Evolutionary conservation across 2,329 filamentous ascomycete genomes (phyloP).

Genomic region (Ophiosphaerella korrae): DNA sequence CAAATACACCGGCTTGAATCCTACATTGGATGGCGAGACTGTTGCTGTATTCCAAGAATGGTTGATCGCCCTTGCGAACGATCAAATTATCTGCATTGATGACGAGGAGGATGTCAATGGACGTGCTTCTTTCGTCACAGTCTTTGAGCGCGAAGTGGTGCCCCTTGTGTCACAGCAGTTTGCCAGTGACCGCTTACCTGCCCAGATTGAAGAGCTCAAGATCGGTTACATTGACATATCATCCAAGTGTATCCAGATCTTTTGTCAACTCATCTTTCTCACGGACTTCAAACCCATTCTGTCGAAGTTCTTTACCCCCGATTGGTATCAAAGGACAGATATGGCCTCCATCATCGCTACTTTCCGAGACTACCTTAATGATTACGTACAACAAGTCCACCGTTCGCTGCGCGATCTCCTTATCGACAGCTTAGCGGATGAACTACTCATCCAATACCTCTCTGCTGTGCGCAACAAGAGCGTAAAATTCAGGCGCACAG

Average conservation of each 20-base stretch:
- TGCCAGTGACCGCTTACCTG: constrained; percentile 67
- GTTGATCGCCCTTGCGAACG: constrained; percentile 95
- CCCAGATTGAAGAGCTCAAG: constrained; percentile 75
- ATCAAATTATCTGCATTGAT: constrained; percentile 98
- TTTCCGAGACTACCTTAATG: constrained; percentile 90
- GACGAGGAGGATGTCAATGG: constrained; percentile 65
- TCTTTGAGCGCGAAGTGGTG: constrained; percentile 83
- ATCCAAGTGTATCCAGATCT: constrained; percentile 88
- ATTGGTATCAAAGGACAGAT: constrained; percentile 84
- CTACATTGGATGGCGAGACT: constrained; percentile 71
- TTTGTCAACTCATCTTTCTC: constrained; percentile 83
- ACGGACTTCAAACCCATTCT: constrained; percentile 87
- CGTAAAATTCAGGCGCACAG: constrained; percentile 82
- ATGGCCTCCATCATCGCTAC: constrained; percentile 95
- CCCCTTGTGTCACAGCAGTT: constrained; percentile 81
- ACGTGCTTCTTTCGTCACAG: constrained; percentile 79
- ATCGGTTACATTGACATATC: constrained; percentile 95
- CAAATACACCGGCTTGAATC: constrained; percentile 64
- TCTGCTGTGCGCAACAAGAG: constrained; percentile 84
- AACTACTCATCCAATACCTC: constrained; percentile 86
- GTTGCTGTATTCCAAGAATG: constrained; percentile 81
- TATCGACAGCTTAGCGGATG: constrained; percentile 89
- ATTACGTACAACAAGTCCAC: constrained; percentile 85
- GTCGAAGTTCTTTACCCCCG: constrained; percentile 85
- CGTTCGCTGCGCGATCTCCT: constrained; percentile 88